Evolutionary conservation across 2,329 filamentous ascomycete species (phyloP).

Genomic region (Hirsutella minnesotensis): DNA sequence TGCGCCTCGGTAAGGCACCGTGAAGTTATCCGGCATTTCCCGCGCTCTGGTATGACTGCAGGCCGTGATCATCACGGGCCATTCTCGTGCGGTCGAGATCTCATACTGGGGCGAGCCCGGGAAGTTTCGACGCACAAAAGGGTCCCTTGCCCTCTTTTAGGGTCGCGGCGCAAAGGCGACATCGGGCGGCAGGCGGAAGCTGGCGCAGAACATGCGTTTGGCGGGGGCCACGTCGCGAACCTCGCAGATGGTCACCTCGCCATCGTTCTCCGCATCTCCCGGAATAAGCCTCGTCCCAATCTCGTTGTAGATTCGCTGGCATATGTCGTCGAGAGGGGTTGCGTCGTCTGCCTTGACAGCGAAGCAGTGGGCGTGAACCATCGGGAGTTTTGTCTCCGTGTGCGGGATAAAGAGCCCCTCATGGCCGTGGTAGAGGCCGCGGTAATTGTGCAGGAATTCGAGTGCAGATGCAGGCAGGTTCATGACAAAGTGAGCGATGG

Average conservation of each 20-base stretch:
- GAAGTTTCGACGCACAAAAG: not conserved
- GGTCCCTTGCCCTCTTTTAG: not conserved
- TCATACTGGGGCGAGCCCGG: not conserved
- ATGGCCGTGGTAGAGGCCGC: slow-evolving; percentile 66
- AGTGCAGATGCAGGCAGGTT: slow-evolving; percentile 88
- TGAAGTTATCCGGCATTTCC: not conserved
- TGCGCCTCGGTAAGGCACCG: not conserved
- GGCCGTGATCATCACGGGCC: not conserved
- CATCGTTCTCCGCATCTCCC: slow-evolving; percentile 33
- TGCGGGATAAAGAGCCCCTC: slow-evolving; percentile 53
- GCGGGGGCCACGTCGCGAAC: slow-evolving; percentile 84
- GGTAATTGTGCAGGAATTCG: slow-evolving; percentile 57
- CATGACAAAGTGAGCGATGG: slow-evolving; percentile 93
- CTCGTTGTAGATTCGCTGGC: slow-evolving; percentile 26
- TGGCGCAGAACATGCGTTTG: slow-evolving; percentile 95
- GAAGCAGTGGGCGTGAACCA: slow-evolving; percentile 94
- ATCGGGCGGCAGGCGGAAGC: slow-evolving; percentile 69
- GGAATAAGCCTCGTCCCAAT: slow-evolving; percentile 27
- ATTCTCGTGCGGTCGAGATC: not conserved
- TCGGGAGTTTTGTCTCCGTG: slow-evolving; percentile 52
- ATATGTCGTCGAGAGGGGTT: slow-evolving; percentile 41
- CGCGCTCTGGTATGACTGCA: not conserved
- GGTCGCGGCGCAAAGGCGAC: slow-evolving; percentile 58
- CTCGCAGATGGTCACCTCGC: slow-evolving; percentile 46
- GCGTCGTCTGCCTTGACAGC: slow-evolving; percentile 70